phyloP scores from a whole-genome alignment of 2,329 filamentous ascomycete genomes.

The Fusarium nelsonii region DNA sequence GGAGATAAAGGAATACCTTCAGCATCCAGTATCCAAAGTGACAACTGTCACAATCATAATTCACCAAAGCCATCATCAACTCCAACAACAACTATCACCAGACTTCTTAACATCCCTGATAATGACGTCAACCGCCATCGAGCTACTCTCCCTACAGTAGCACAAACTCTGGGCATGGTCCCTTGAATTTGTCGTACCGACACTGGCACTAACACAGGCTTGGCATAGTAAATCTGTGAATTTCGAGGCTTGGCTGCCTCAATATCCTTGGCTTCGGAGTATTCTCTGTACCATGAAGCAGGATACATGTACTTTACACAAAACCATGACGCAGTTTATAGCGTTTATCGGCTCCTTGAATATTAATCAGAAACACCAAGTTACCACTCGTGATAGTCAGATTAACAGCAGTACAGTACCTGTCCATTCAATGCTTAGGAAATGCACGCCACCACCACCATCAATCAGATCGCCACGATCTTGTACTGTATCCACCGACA shows the following conservation, averaged over 20 bases:
- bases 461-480: constrained; percentile 4
- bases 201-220: constrained; percentile 22
- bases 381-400: not conserved
- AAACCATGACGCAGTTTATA: not conserved
- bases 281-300: not conserved
- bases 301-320: not conserved
- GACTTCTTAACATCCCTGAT: constrained; percentile 13
- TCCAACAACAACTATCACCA: constrained; percentile 30
- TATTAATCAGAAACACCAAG: not conserved
- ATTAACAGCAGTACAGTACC: not conserved
- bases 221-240: constrained; percentile 12
- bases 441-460: constrained; percentile 20
- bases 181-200: constrained; percentile 31
- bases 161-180: constrained; percentile 21
- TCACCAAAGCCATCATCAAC: constrained; percentile 12
- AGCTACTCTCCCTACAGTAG: constrained; percentile 2
- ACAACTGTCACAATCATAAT: constrained; percentile 6
- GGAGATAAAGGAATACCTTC: not conserved
- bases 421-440: not conserved
- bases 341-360: not conserved
- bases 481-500: constrained; percentile 3
- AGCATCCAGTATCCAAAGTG: not conserved
- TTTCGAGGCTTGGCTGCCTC: constrained; percentile 9
- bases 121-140: constrained; percentile 37
- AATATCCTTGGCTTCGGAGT: not conserved